A percentile compares a stretch with the other conserved stretches of the same genome.
Evolutionary conservation across 1,139 yeast genomes (phyloP).

Genomic region (Lodderomyces theae): DNA sequence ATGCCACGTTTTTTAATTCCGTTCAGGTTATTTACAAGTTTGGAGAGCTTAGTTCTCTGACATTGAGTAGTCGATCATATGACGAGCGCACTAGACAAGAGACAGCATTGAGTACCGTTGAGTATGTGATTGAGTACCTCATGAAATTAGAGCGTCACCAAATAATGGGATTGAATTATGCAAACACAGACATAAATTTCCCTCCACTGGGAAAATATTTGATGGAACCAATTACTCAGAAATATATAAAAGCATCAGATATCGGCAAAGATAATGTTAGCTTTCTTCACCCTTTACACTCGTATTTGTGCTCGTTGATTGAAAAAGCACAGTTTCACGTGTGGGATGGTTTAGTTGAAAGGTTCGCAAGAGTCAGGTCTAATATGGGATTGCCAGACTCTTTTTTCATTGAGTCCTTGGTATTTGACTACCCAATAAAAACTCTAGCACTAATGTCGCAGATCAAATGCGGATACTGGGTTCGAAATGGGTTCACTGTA

Average conservation of each 20-base stretch:
- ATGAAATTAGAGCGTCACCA: slow-evolving; percentile 28
- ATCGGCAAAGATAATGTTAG: slow-evolving; percentile 52
- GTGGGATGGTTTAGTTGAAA: slow-evolving; percentile 19
- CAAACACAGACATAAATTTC: slow-evolving; percentile 28
- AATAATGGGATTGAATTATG: slow-evolving; percentile 29
- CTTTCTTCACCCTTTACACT: slow-evolving; percentile 78
- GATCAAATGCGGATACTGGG: slow-evolving; percentile 60
- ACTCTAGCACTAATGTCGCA: slow-evolving; percentile 60
- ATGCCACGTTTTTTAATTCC: slow-evolving; percentile 78
- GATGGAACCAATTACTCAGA: slow-evolving; percentile 24
- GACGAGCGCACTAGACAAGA: slow-evolving; percentile 11
- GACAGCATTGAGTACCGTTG: slow-evolving; percentile 28
- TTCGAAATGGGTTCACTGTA: slow-evolving; percentile 62
- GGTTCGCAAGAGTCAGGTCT: slow-evolving; percentile 14
- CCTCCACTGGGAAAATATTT: slow-evolving; percentile 16
- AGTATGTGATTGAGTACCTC: slow-evolving; percentile 31
- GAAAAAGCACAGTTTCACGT: slow-evolving; percentile 44
- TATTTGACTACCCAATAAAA: slow-evolving; percentile 75
- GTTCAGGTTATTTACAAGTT: slow-evolving; percentile 68
- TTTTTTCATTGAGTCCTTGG: slow-evolving; percentile 20
- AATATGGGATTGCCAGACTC: slow-evolving; percentile 1
- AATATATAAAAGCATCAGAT: slow-evolving; percentile 22
- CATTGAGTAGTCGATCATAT: slow-evolving; percentile 22
- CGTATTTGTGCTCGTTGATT: slow-evolving; percentile 68
- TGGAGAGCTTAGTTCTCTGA: slow-evolving; percentile 57